A percentile compares a stretch with the other conserved stretches of the same genome.
phyloP scores from a whole-genome alignment of 805 yeast genomes.

The Sugiyamaella valdiviana region DNA sequence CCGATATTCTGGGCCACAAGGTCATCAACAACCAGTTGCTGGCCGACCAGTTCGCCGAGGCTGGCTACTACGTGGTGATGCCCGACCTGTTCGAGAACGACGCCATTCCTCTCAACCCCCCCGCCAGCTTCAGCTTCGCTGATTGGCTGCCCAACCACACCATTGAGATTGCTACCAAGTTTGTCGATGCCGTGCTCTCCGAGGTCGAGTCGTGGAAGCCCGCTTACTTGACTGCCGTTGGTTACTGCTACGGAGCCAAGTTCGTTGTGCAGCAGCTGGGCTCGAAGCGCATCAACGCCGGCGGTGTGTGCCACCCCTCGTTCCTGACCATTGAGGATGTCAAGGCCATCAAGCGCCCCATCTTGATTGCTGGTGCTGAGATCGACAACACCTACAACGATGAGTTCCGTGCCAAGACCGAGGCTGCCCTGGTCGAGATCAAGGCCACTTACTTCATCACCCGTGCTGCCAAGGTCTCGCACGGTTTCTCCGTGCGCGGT shows the following conservation, averaged over 20 bases:
- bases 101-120: conserved; percentile 34
- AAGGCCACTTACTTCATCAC: conserved; percentile 54
- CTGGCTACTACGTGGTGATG: conserved; percentile 58
- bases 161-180: conserved; percentile 43
- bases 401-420: conserved; percentile 59
- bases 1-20: conserved; percentile 65
- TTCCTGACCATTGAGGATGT: conserved; percentile 61
- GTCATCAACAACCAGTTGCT: conserved; percentile 50
- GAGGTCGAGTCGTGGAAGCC: conserved; percentile 39
- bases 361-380: conserved; percentile 72
- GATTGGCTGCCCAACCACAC: conserved; percentile 57
- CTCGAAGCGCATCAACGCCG: conserved; percentile 39
- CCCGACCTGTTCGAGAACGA: conserved; percentile 71
- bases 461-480: conserved; percentile 56
- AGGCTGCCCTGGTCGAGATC: conserved; percentile 48
- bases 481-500: conserved; percentile 80
- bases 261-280: conserved; percentile 49
- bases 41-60: conserved; percentile 47
- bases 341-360: conserved; percentile 51
- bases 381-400: conserved; percentile 54
- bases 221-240: conserved; percentile 51
- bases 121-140: conserved; percentile 22
- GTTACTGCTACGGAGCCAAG: conserved; percentile 85
- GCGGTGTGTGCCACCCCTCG: conserved; percentile 83
- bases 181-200: conserved; percentile 36